These are phyloP conservation scores for Daldinia sp. DNA, from an alignment of 2,329 filamentous ascomycete genomes.

Conservation along the genomic window DNA sequence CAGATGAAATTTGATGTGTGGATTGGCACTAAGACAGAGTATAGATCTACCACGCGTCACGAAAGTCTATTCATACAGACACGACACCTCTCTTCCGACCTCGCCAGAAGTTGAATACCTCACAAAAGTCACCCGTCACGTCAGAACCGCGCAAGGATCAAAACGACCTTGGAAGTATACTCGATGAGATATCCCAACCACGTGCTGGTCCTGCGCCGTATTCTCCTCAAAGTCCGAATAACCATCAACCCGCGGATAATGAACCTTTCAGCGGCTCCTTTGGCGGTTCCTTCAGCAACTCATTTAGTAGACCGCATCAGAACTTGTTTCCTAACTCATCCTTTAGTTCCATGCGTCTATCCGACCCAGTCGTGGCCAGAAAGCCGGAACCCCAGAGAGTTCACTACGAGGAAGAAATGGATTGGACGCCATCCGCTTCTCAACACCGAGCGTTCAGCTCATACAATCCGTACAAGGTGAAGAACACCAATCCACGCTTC, in stretches of 20 bases:
- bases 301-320: constrained; percentile 28
- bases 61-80: constrained; percentile 65
- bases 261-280: neutral
- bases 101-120: constrained; percentile 42
- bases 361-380: constrained; percentile 29
- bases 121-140: constrained; percentile 41
- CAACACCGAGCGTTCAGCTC: constrained; percentile 67
- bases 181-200: constrained; percentile 49
- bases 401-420: constrained; percentile 73
- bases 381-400: constrained; percentile 40
- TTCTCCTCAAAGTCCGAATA: constrained; percentile 11
- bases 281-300: neutral
- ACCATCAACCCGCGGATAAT: constrained; percentile 5
- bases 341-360: constrained; percentile 42
- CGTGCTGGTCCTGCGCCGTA: constrained; percentile 3
- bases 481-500: constrained; percentile 60
- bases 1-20: neutral
- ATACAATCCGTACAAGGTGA: constrained; percentile 55
- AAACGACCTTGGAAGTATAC: constrained; percentile 45
- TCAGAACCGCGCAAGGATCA: constrained; percentile 53
- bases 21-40: constrained; percentile 41
- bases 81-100: constrained; percentile 65
- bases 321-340: constrained; percentile 26
- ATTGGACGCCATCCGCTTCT: constrained; percentile 75
- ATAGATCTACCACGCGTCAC: constrained; percentile 61